phyloP scores from a whole-genome alignment of 75 land plant species.

The Adiantum capillusveneris region DNA sequence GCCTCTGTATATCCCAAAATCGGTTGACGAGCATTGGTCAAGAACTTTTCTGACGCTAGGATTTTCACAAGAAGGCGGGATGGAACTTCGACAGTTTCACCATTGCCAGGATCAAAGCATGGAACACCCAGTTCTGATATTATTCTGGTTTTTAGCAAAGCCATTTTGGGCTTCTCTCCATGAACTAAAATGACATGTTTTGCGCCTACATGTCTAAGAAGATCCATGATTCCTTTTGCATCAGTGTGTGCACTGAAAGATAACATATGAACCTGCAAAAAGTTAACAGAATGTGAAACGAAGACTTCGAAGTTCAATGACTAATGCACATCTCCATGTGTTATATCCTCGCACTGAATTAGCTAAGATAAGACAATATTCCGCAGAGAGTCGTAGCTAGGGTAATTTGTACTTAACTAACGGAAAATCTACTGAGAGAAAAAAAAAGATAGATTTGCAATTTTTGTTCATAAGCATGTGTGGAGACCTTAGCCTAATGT shows the following conservation, averaged over 20 bases:
- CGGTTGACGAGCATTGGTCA: slow-evolving; percentile 2
- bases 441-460: too few relatives aligned
- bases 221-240: slow-evolving; percentile 96
- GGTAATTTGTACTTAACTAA: too few relatives aligned
- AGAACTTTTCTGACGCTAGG: slow-evolving; percentile 41
- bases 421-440: too few relatives aligned
- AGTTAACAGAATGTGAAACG: background rate
- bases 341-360: too few relatives aligned
- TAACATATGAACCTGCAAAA: slow-evolving; percentile 82
- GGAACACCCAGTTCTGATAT: slow-evolving; percentile 60
- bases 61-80: slow-evolving; percentile 56
- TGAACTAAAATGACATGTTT: slow-evolving; percentile 88
- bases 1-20: too few relatives aligned
- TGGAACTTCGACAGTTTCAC: slow-evolving; percentile 55
- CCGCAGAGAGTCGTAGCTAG: too few relatives aligned
- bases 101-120: slow-evolving; percentile 80
- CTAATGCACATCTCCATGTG: background rate
- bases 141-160: slow-evolving; percentile 59
- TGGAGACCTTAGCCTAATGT: too few relatives aligned
- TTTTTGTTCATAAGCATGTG: too few relatives aligned
- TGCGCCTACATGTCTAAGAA: slow-evolving; percentile 72
- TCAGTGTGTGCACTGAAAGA: slow-evolving; percentile 98
- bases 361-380: too few relatives aligned
- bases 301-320: background rate
- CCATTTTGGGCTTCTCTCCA: slow-evolving; percentile 98